Evolutionary conservation across 306 rosid genomes (phyloP).

Genomic region (Mucuna pruriens): DNA sequence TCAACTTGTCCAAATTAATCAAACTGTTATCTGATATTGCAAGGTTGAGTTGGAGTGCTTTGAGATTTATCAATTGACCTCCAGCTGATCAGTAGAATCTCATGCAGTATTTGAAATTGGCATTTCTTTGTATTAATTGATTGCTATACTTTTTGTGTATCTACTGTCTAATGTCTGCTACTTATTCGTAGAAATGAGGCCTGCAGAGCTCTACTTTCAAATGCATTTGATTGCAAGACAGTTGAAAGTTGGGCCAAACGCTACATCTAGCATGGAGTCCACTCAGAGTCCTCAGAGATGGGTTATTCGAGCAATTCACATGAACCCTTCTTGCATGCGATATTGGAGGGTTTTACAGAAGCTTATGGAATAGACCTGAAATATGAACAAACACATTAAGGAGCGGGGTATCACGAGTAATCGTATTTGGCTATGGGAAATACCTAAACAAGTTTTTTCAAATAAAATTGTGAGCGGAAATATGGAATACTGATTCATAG

Average conservation of each 20-base stretch:
- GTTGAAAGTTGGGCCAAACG: constrained; percentile 41
- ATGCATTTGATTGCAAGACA: constrained; percentile 84
- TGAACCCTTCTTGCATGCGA: constrained; percentile 79
- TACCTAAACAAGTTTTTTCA: not conserved
- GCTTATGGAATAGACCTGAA: constrained; percentile 40
- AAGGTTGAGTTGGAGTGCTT: constrained; percentile 26
- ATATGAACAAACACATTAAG: constrained; percentile 16
- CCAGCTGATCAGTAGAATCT: not conserved
- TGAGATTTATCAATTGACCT: not conserved
- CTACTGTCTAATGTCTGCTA: constrained; percentile 2
- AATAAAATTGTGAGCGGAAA: not conserved
- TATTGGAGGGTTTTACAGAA: constrained; percentile 76
- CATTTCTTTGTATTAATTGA: not conserved
- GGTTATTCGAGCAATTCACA: constrained; percentile 85
- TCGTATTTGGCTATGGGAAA: not conserved
- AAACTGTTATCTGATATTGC: constrained; percentile 10
- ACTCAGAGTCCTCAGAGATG: constrained; percentile 71
- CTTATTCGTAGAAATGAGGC: constrained; percentile 65
- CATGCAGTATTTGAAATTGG: constrained; percentile 17
- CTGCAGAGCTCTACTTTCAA: constrained; percentile 86
- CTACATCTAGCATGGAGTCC: constrained; percentile 48
- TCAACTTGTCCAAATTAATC: constrained; percentile 24
- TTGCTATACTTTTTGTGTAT: constrained; percentile 7
- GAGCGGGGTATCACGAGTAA: not conserved
- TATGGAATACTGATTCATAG: not conserved